Evolutionary conservation across 345 rosid genomes (phyloP).

Genomic region (Eucalyptus marginata): DNA sequence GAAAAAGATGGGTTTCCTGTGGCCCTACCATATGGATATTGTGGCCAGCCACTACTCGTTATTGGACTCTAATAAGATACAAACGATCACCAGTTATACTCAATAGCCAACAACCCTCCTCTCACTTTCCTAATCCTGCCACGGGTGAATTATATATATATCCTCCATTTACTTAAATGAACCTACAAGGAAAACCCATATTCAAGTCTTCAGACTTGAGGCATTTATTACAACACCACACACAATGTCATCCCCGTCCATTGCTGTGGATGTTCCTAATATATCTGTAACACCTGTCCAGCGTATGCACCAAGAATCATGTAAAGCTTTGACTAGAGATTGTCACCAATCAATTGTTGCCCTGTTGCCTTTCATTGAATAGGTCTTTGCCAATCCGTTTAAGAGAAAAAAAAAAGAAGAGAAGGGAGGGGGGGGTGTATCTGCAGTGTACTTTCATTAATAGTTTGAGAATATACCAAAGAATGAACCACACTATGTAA

Average conservation of each 20-base stretch:
- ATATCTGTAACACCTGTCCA: background rate
- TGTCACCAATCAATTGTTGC: background rate
- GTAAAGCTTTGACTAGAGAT: background rate
- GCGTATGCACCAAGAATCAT: background rate
- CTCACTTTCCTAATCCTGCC: background rate
- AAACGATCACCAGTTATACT: background rate
- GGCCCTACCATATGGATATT: background rate
- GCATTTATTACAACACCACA: background rate
- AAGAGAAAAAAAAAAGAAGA: background rate
- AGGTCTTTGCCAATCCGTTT: background rate
- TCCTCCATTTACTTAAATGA: background rate
- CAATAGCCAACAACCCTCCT: background rate
- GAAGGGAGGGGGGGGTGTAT: too few species aligned
- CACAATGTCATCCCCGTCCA: background rate
- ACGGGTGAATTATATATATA: background rate
- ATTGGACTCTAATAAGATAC: background rate
- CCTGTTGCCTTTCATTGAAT: background rate
- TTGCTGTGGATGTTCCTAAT: background rate
- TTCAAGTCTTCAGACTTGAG: background rate
- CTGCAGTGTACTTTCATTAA: background rate
- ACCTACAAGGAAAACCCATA: background rate
- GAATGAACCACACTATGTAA: background rate
- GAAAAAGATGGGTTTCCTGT: background rate
- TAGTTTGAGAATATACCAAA: background rate
- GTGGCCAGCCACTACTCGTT: background rate